Evolutionary conservation across 352 stramenopile species (phyloP), one percentile per base, ranked within the genome.

Genomic region (Phytophthora podocarpi): DNA sequence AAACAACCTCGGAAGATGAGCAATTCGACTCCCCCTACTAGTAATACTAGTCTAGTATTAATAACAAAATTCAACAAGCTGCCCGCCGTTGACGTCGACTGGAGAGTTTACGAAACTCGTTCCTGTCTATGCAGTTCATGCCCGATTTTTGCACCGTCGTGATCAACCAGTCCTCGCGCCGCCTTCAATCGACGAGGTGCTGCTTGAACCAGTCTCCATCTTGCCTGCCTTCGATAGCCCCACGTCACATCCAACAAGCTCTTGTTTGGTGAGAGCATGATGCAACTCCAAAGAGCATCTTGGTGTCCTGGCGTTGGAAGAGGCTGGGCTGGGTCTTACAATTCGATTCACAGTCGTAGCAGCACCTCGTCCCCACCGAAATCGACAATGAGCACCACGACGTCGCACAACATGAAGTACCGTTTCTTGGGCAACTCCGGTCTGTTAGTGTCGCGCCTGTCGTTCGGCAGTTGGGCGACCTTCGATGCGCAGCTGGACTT

Each of bases 341-440:
- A 57, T 34, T 61, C 51, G 45, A 62, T 61, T 46, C 32, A 12
- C 20, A 32, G 3, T 42, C 16, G 15, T 41, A 50, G n/a, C 26
- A 62, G 7, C 30, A 60, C 18, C 26, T 42, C 30, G 16, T 4
- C 11, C 21, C 15, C 26, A 18, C 21, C 51, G n/a, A 31, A 34
- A 31, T 28, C 24, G 12, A 40, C 32, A 9, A 67, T 60, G 49
- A 55, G 40, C 58, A 43, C 41, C 24, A 41, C 59, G 1, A 24
- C 51, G 16, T 30, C 48, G 26, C 74, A 79, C 71, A 78, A 76
- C 42, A 86, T 89, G 76, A 85, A 82, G 73, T 85, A 87, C 51
- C 73, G 76, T 30, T 82, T 72, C 59, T 69, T 87, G 9, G 78
- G 78, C 32, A 78, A 85, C 67, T 59, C 72, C 1, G 78, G 76